Evolutionary conservation across 208 protist species (phyloP).

Genomic region (Dictyostelium gargantuum): DNA sequence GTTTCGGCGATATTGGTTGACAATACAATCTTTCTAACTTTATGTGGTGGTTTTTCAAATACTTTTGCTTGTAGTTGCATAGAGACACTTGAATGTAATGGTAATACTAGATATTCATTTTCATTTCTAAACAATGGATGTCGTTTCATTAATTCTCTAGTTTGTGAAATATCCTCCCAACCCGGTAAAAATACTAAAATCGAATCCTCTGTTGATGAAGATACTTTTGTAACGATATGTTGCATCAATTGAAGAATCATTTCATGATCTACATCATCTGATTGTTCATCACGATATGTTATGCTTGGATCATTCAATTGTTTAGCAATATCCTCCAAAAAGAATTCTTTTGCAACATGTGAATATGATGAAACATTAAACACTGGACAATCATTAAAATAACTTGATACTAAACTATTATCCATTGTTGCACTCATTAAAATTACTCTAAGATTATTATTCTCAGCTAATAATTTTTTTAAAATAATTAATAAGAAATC

Average conservation of each 20-base stretch:
- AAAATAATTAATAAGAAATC: constrained; percentile 29
- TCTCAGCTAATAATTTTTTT: neutral
- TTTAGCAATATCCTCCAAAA: neutral
- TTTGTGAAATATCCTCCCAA: constrained; percentile 12
- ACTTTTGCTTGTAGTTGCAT: constrained; percentile 92
- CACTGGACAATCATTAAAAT: constrained; percentile 1
- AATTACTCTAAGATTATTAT: constrained; percentile 15
- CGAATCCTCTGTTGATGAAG: neutral
- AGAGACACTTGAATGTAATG: constrained; percentile 93
- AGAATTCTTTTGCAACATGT: neutral
- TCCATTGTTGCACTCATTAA: constrained; percentile 22
- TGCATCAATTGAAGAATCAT: neutral
- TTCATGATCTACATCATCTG: neutral
- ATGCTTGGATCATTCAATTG: neutral
- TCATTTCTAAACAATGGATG: neutral
- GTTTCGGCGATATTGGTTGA: constrained; percentile 97
- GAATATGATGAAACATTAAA: neutral
- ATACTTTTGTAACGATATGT: neutral
- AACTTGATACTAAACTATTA: neutral
- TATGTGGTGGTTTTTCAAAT: constrained; percentile 88
- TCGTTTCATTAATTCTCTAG: neutral
- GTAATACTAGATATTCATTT: constrained; percentile 79
- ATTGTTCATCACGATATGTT: neutral
- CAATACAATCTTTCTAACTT: constrained; percentile 95
- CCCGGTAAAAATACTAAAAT: constrained; percentile 6